phyloP scores from a whole-genome alignment of 176 grass and related monocot species.

The Pharus latifolius region DNA sequence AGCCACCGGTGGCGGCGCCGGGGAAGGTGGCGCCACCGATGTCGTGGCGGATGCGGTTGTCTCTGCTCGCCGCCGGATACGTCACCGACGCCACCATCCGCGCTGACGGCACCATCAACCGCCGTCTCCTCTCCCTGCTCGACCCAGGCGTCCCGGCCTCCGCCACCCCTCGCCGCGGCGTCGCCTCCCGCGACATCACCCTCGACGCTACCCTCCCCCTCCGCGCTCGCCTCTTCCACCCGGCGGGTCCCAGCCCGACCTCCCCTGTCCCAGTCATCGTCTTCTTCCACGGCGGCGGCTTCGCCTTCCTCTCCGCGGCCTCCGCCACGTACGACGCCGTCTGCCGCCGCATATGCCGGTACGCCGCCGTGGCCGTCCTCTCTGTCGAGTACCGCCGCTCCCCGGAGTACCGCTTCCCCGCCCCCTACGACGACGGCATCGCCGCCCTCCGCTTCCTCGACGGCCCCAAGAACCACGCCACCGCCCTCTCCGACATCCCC shows the following conservation, averaged over 20 bases:
- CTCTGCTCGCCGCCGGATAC: constrained; percentile 7
- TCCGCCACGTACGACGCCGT: constrained; percentile 45
- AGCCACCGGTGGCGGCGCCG: background rate
- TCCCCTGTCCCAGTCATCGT: constrained; percentile 28
- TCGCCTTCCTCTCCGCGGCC: constrained; percentile 54
- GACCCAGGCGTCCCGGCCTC: constrained; percentile 14
- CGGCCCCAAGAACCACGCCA: background rate
- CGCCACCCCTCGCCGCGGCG: constrained; percentile 19
- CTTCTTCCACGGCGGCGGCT: constrained; percentile 91
- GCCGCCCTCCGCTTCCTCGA: constrained; percentile 67
- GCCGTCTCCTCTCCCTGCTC: constrained; percentile 33
- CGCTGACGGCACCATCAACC: constrained; percentile 60
- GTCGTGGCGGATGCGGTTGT: constrained; percentile 43
- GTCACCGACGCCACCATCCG: constrained; percentile 38
- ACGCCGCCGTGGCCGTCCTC: constrained; percentile 25
- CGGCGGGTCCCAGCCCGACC: background rate
- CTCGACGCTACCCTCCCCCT: constrained; percentile 20
- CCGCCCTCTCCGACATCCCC: background rate
- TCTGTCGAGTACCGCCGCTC: constrained; percentile 86
- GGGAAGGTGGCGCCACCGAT: constrained; percentile 38
- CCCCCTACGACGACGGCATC: constrained; percentile 69
- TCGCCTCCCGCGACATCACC: constrained; percentile 30
- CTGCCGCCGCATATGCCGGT: constrained; percentile 55
- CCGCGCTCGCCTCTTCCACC: constrained; percentile 50
- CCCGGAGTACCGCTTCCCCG: constrained; percentile 56